These are phyloP conservation scores for Aureobasidium sp. DNA, from an alignment of 2,329 filamentous ascomycete species.

Conservation along the genomic window DNA sequence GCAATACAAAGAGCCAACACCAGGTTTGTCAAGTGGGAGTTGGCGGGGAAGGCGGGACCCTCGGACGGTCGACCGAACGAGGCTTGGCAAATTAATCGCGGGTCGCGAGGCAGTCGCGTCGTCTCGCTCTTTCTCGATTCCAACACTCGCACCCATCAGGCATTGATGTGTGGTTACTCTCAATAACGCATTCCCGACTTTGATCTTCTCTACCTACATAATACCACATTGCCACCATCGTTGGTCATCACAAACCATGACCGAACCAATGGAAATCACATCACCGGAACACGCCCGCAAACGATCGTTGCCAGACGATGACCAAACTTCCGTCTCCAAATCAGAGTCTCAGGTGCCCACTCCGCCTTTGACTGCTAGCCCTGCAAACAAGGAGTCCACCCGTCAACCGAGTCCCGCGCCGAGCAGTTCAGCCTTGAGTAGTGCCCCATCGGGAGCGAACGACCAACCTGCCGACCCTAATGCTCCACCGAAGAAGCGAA, in stretches of 20 bases:
- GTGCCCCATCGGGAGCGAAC: constrained; percentile 16
- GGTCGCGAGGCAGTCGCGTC: not conserved
- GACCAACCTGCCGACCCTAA: constrained; percentile 1
- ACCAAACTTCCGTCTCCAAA: not conserved
- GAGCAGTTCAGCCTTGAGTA: constrained; percentile 26
- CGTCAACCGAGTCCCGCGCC: constrained; percentile 19
- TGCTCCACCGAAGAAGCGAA: constrained; percentile 25
- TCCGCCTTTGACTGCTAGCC: constrained; percentile 14
- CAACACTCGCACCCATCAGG: not conserved
- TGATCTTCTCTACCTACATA: not conserved
- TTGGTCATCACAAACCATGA: not conserved
- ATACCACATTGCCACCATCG: not conserved
- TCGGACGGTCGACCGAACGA: too few relatives aligned
- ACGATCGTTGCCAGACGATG: constrained; percentile 5
- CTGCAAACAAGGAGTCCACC: not conserved
- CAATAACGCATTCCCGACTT: not conserved
- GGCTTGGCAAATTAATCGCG: not conserved
- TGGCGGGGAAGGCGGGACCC: not conserved
- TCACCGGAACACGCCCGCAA: constrained; percentile 16
- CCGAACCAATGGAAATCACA: constrained; percentile 5
- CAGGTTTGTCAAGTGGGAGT: not conserved
- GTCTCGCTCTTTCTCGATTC: not conserved
- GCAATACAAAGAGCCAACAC: too few relatives aligned
- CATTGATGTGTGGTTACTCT: not conserved
- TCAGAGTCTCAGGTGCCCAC: constrained; percentile 13